These are phyloP conservation scores for Pisolithus tinctorius DNA, from an alignment of 768 basidiomycete genomes.

Conservation along the genomic window DNA sequence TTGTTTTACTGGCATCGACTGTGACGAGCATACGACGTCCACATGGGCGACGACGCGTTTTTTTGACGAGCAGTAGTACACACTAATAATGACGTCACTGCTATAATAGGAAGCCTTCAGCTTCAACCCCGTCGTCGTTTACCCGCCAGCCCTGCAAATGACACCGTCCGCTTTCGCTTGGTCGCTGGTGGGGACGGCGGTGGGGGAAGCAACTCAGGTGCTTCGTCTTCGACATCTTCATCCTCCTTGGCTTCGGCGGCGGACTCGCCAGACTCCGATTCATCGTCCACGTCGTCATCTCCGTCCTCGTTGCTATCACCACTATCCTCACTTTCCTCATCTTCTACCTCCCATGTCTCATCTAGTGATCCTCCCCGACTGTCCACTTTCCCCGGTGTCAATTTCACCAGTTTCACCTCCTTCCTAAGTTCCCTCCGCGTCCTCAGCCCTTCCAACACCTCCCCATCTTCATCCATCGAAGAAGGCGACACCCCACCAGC, in stretches of 20 bases:
- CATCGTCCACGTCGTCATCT: conserved; percentile 33
- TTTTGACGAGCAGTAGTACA: not conserved
- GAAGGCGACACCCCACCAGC: conserved; percentile 4
- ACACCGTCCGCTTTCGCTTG: conserved; percentile 42
- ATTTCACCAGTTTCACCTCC: conserved; percentile 52
- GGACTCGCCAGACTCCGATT: conserved; percentile 11
- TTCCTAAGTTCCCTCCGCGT: conserved; percentile 67
- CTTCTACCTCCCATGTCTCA: conserved; percentile 28
- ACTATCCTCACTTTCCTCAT: conserved; percentile 24
- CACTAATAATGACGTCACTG: not conserved
- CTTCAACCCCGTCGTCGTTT: conserved; percentile 7
- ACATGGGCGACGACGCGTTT: not conserved
- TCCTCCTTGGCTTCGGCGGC: conserved; percentile 17
- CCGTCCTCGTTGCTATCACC: conserved; percentile 27
- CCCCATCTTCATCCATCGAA: conserved; percentile 34
- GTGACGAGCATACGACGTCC: not conserved
- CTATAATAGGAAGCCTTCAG: not conserved
- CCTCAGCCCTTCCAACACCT: conserved; percentile 39
- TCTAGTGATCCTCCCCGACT: conserved; percentile 36
- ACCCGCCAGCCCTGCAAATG: conserved; percentile 33
- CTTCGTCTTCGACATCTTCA: conserved; percentile 33
- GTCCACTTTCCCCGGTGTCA: conserved; percentile 36
- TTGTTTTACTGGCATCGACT: conserved; percentile 41
- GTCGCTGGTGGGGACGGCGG: conserved; percentile 27
- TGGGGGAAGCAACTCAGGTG: conserved; percentile 29